Evolutionary conservation across 495 filamentous ascomycete species (phyloP).

Genomic region (Aspergillus carlsbadensis): DNA sequence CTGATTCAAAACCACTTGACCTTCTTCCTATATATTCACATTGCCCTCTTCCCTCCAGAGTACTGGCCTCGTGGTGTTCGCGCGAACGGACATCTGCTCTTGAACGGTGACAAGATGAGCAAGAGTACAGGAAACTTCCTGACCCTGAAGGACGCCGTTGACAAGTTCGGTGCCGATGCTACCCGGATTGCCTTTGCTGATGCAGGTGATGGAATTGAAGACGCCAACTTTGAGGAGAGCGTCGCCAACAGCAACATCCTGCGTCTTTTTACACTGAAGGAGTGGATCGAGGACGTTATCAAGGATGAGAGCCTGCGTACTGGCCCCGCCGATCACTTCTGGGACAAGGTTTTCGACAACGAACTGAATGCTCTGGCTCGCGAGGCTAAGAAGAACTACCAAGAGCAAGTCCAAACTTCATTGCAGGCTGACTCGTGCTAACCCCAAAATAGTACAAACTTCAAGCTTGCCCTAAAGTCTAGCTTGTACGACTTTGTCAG

Average conservation of each 20-base stretch:
- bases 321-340: conserved; percentile 72
- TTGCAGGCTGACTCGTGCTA: conserved; percentile 21
- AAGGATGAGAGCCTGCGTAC: conserved; percentile 71
- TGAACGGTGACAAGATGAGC: conserved; percentile 97
- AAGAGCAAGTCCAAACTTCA: conserved; percentile 45
- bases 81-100: conserved; percentile 86
- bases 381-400: conserved; percentile 75
- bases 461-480: conserved; percentile 89
- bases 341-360: conserved; percentile 89
- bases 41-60: conserved; percentile 81
- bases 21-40: conserved; percentile 94
- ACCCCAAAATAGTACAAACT: conserved; percentile 58
- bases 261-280: conserved; percentile 77
- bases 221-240: conserved; percentile 96
- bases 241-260: conserved; percentile 91
- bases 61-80: conserved; percentile 85
- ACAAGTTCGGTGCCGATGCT: conserved; percentile 94
- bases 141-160: conserved; percentile 78
- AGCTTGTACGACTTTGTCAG: conserved; percentile 85
- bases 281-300: conserved; percentile 87
- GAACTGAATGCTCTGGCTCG: conserved; percentile 83
- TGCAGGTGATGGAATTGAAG: conserved; percentile 89
- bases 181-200: conserved; percentile 90
- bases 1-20: conserved; percentile 88
- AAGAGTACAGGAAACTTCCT: conserved; percentile 96